Evolutionary conservation across 2,329 filamentous ascomycete species (phyloP).

Genomic region (Elsinoe batatas): DNA sequence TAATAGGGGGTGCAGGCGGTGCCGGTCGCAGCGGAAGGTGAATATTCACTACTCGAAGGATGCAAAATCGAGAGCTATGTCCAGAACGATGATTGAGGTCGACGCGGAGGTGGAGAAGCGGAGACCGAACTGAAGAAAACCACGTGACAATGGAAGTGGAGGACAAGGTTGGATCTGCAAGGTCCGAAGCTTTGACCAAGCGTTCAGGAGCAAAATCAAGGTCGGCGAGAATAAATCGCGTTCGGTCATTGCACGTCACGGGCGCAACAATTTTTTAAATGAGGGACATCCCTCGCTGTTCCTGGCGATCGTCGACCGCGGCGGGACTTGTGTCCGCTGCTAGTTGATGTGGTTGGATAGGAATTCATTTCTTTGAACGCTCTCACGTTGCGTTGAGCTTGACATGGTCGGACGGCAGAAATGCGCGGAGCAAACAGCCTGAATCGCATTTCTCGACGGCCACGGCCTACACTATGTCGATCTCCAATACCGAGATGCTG

Average conservation of each 20-base stretch:
- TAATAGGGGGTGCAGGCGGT: neutral
- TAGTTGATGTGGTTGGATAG: neutral
- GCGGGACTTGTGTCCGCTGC: no score
- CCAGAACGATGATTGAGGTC: no score
- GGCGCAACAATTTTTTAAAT: neutral
- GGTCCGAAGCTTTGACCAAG: constrained; percentile 1
- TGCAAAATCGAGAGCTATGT: neutral
- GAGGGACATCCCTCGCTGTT: no score
- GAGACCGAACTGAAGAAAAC: neutral
- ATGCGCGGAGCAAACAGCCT: neutral
- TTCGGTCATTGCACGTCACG: neutral
- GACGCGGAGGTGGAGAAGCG: neutral
- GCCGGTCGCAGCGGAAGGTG: neutral
- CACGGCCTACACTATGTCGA: neutral
- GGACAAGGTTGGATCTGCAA: constrained; percentile 9
- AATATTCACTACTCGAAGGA: neutral
- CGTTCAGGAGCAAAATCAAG: constrained; percentile 1
- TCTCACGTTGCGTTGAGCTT: neutral
- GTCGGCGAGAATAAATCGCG: constrained; percentile 2
- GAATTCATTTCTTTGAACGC: no score
- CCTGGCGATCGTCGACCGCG: no score
- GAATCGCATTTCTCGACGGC: neutral
- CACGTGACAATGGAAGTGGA: neutral
- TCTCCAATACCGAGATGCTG: neutral
- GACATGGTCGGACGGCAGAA: neutral